Conservation (phyloP, 2,329 filamentous ascomycete genomes). For the Colletotrichum sidae region DNA sequence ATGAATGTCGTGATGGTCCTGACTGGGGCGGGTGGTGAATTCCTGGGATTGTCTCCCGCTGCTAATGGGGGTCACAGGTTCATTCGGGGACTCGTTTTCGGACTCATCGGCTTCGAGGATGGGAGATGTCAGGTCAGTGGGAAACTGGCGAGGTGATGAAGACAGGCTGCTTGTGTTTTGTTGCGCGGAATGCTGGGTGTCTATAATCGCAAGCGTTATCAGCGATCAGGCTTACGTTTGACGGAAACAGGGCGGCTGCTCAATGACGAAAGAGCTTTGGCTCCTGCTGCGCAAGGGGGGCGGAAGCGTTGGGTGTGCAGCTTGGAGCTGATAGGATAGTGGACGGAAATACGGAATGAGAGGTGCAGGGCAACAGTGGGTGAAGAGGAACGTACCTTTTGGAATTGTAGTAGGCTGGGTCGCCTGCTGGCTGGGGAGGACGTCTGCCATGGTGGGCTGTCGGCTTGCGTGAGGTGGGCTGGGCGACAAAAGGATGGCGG, state of each 20-base stretch:
- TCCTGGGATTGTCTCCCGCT: conserved; percentile 65
- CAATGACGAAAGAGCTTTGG: conserved; percentile 32
- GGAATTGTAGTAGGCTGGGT: conserved; percentile 23
- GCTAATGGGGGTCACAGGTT: conserved; percentile 72
- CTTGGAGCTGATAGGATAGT: background rate
- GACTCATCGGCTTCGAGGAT: conserved; percentile 72
- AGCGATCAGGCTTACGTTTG: conserved; percentile 18
- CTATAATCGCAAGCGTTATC: conserved; percentile 30
- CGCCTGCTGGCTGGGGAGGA: conserved; percentile 26
- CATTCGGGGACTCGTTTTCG: conserved; percentile 68
- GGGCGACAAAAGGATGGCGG: conserved; percentile 9
- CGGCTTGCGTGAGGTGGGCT: conserved; percentile 25
- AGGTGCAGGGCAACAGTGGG: background rate
- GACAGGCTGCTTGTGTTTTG: conserved; percentile 41
- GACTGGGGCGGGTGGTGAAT: conserved; percentile 58
- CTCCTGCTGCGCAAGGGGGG: conserved; percentile 12
- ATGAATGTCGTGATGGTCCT: conserved; percentile 50
- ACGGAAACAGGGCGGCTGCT: conserved; percentile 35
- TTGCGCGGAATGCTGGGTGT: conserved; percentile 27
- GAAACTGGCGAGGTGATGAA: conserved; percentile 59
- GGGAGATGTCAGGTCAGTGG: conserved; percentile 62
- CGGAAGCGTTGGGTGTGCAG: background rate
- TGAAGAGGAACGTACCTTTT: conserved; percentile 26
- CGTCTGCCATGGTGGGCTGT: conserved; percentile 26
- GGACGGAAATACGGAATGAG: conserved; percentile 1